Percentiles rank a stretch among this genome's conserved stretches.
Conservation (phyloP, 192 early-diverging fungal genomes). For the Chytriomyces sp. region DNA sequence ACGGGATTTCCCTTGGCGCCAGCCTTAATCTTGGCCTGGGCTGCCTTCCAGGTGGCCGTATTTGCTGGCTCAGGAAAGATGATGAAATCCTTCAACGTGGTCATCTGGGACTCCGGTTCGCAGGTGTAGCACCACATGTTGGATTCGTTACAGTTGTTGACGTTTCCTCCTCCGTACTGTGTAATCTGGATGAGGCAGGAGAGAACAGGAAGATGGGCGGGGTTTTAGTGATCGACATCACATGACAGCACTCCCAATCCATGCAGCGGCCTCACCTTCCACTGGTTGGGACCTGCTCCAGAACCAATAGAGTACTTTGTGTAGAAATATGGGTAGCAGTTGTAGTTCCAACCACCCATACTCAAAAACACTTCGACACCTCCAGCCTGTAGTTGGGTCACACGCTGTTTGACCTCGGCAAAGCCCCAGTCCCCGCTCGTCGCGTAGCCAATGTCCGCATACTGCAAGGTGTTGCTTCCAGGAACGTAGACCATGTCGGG, state of each 20-base stretch:
- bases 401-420: background rate
- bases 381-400: background rate
- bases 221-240: background rate
- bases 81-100: background rate
- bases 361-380: slow-evolving; percentile 19
- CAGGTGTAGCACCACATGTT: slow-evolving; percentile 19
- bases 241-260: too few species aligned
- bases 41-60: slow-evolving; percentile 11
- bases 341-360: slow-evolving; percentile 15
- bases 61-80: slow-evolving; percentile 23
- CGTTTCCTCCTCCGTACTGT: slow-evolving; percentile 14
- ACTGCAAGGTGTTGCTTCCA: slow-evolving; percentile 3
- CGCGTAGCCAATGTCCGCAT: slow-evolving; percentile 14
- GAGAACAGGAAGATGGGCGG: slow-evolving; percentile 2
- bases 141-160: slow-evolving; percentile 6
- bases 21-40: background rate
- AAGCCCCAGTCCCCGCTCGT: slow-evolving; percentile 6
- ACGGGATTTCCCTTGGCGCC: background rate
- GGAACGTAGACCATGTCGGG: slow-evolving; percentile 17
- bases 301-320: background rate
- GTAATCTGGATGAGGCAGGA: too few species aligned
- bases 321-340: slow-evolving; percentile 12
- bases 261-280: too few species aligned
- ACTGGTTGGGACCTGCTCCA: too few species aligned
- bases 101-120: slow-evolving; percentile 7